phyloP scores from a whole-genome alignment of 208 protist genomes.

The Crithidia thermophila region DNA sequence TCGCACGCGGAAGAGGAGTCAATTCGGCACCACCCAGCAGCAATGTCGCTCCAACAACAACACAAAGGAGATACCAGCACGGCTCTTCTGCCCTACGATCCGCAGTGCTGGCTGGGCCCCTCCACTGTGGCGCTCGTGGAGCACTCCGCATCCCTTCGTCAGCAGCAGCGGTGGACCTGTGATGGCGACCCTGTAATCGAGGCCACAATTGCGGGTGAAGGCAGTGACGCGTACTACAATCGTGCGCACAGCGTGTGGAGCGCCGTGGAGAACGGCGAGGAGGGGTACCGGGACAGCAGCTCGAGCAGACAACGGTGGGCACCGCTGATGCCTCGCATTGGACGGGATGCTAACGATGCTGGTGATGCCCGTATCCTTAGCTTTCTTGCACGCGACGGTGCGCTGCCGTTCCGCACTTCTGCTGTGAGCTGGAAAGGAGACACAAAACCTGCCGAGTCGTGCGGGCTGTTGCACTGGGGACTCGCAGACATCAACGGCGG shows the following conservation, averaged over 20 bases:
- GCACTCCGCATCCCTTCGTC: slow-evolving; percentile 38
- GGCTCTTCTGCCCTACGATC: slow-evolving; percentile 28
- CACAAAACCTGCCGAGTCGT: neutral
- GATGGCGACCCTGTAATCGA: slow-evolving; percentile 70
- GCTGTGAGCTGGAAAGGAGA: neutral
- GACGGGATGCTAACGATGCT: too few relatives aligned
- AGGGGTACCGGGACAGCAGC: too few relatives aligned
- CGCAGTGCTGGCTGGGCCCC: slow-evolving; percentile 60
- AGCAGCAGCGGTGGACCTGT: slow-evolving; percentile 65
- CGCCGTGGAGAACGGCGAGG: slow-evolving; percentile 14
- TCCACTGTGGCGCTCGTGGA: slow-evolving; percentile 58
- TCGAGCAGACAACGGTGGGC: too few relatives aligned
- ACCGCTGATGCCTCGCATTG: too few relatives aligned
- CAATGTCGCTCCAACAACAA: neutral
- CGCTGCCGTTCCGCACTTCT: slow-evolving; percentile 9
- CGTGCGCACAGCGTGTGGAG: neutral
- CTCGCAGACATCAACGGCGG: neutral
- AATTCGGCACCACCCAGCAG: slow-evolving; percentile 7
- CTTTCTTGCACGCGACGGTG: slow-evolving; percentile 26
- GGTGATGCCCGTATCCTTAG: too few relatives aligned
- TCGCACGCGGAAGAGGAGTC: neutral
- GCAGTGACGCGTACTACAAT: neutral
- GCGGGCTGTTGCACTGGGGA: slow-evolving; percentile 10
- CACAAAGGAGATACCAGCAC: neutral
- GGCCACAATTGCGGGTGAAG: slow-evolving; percentile 39